Conservation (phyloP, 768 basidiomycete species). For the Saitozyma sp. region DNA sequence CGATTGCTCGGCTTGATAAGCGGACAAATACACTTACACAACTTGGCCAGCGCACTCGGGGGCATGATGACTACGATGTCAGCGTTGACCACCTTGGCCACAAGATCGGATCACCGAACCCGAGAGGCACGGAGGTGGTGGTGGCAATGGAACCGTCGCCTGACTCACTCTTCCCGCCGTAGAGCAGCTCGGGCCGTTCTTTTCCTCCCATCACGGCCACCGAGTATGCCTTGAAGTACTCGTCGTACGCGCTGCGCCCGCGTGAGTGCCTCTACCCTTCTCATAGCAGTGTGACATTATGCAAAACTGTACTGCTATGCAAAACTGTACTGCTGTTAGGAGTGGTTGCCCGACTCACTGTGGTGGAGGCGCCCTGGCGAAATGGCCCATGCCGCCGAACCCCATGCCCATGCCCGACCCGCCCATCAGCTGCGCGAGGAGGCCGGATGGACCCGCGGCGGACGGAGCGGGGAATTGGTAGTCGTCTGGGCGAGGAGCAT, state of each 20-base stretch:
- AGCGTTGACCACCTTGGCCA: neutral
- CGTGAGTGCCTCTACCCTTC: neutral
- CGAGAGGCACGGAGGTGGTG: neutral
- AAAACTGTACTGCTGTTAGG: no score
- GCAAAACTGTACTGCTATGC: no score
- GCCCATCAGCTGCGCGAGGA: slow-evolving; percentile 47
- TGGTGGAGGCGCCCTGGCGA: slow-evolving; percentile 10
- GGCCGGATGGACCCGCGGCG: slow-evolving; percentile 31
- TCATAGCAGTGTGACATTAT: no score
- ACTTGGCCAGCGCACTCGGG: slow-evolving; percentile 83
- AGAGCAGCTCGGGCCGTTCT: slow-evolving; percentile 86
- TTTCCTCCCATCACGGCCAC: slow-evolving; percentile 87
- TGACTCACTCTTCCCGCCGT: slow-evolving; percentile 91
- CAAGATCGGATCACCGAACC: neutral
- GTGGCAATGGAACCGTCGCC: neutral
- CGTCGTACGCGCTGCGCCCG: slow-evolving; percentile 68
- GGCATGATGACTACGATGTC: slow-evolving; percentile 84
- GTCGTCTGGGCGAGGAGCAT: slow-evolving; percentile 7
- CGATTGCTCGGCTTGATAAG: neutral
- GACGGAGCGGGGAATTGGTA: slow-evolving; percentile 25
- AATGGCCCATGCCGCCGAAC: slow-evolving; percentile 13
- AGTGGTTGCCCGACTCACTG: slow-evolving; percentile 11
- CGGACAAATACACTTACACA: slow-evolving; percentile 57
- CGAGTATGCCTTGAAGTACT: slow-evolving; percentile 92
- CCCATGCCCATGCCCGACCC: slow-evolving; percentile 40